Evolutionary conservation across 208 protist species (phyloP), one percentile per base, ranked within the genome.

Genomic region (Leptomonas pyrrhocoris): DNA sequence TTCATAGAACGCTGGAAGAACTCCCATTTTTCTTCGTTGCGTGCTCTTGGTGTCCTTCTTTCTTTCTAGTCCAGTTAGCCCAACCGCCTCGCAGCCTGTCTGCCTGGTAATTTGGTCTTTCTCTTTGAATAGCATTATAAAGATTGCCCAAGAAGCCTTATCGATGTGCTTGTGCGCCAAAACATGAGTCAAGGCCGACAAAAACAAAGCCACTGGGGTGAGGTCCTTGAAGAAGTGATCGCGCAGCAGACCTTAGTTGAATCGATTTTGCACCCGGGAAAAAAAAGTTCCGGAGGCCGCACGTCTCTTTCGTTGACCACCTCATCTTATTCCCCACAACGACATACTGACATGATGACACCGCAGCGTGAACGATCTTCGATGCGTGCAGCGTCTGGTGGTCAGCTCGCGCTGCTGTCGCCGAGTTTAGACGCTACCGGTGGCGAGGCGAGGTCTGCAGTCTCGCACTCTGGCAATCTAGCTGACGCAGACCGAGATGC

Each of bases 171-270:
- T 48, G 25, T n/a, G 13, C 11, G 12, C 0, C n/a, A 0, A 0
- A 50, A 30, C 0, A 67, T 62, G 68, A 58, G 43, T 36, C 46
- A 23, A 12, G 36, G n/a, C 34, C 12, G 66, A 6, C 11, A 11
- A 42, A 73, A 48, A 30, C 54, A 59, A 30, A 54, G 38, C 30
- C 48, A 25, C 2, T 77, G 72, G 72, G 57, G 58, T 15, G 74
- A 84, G 8, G 58, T 78, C 21, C 65, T 80, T 3, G 55, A 53
- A 6, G 74, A 84, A 36, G 56, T 81, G 6, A 60, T 65, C 27
- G 56, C 60, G 30, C 74, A 84, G 30, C 79, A 67, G 28, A 71
- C 66, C 8, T 46, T 81, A 1, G 43, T 84, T 6, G 54, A 76
- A 11, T 63, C 64, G 1, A 38, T 81, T 40, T 30, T 81, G 13